Evolutionary conservation across 2,329 filamentous ascomycete genomes (phyloP).

Genomic region (Triangularia verruculosa): DNA sequence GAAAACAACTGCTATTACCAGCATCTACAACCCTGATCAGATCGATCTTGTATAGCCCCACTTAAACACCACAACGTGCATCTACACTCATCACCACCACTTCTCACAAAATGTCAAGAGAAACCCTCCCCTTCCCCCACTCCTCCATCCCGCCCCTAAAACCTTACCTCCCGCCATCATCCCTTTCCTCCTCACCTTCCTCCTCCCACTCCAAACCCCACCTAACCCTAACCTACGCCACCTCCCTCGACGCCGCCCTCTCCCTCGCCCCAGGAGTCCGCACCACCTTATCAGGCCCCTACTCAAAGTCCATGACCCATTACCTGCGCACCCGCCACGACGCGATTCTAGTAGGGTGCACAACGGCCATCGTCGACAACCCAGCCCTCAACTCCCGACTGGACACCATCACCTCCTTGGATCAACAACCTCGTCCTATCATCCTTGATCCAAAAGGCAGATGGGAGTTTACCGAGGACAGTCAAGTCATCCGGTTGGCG

Average conservation of each 20-base stretch:
- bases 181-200: conserved; percentile 23
- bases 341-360: conserved; percentile 80
- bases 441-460: conserved; percentile 76
- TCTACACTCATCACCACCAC: neutral
- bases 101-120: neutral
- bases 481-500: conserved; percentile 65
- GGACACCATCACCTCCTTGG: conserved; percentile 40
- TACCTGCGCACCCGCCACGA: conserved; percentile 78
- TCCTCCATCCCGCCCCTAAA: conserved; percentile 9
- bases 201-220: neutral
- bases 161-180: conserved; percentile 21
- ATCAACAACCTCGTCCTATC: conserved; percentile 71
- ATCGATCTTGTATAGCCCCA: neutral
- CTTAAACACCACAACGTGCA: neutral
- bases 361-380: conserved; percentile 80
- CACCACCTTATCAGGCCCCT: conserved; percentile 76
- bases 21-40: neutral
- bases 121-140: conserved; percentile 26
- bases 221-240: conserved; percentile 85
- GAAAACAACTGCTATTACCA: neutral
- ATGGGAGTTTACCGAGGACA: conserved; percentile 61
- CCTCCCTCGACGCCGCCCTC: conserved; percentile 80
- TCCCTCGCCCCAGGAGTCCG: conserved; percentile 75
- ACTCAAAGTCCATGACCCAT: conserved; percentile 91
- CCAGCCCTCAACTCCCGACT: conserved; percentile 82